These are phyloP conservation scores for Aegilops bicornis DNA, from an alignment of 176 grass and related monocot species.

Conservation along the genomic window DNA sequence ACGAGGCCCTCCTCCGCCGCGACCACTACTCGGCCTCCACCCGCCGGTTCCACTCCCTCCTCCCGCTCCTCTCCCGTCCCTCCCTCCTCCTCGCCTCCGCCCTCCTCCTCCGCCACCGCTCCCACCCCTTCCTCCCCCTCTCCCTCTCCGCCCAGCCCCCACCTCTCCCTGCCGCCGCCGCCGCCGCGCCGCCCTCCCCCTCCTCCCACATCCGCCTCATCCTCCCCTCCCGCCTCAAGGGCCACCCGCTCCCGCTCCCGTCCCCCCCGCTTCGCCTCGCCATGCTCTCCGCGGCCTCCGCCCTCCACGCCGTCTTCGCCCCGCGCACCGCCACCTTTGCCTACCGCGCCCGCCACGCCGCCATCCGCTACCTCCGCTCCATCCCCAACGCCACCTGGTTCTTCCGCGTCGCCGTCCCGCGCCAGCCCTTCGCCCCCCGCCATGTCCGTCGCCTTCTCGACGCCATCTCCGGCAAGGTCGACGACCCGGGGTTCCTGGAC, in stretches of 20 bases:
- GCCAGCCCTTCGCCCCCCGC: conserved; percentile 47
- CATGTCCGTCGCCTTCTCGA: conserved; percentile 57
- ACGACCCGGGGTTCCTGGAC: conserved; percentile 45
- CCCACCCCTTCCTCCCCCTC: too few species aligned
- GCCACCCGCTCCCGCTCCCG: conserved; percentile 43
- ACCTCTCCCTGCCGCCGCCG: too few species aligned
- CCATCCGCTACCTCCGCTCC: conserved; percentile 61
- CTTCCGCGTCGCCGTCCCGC: conserved; percentile 59
- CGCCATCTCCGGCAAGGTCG: conserved; percentile 53
- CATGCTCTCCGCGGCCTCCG: conserved; percentile 43
- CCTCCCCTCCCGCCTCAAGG: conserved; percentile 60
- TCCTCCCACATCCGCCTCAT: conserved; percentile 45
- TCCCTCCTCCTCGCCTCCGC: too few species aligned
- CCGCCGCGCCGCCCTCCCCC: conserved; percentile 22
- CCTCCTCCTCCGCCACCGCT: too few species aligned
- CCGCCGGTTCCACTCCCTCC: too few species aligned
- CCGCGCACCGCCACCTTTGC: conserved; percentile 69
- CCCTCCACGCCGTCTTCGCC: conserved; percentile 53
- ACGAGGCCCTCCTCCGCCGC: too few species aligned
- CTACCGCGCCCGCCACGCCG: conserved; percentile 69
- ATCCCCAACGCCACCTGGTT: conserved; percentile 63
- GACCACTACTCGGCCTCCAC: too few species aligned
- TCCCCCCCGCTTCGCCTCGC: conserved; percentile 60
- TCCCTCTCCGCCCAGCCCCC: too few species aligned
- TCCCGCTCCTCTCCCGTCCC: too few species aligned